Percentiles rank a stretch among this genome's conserved stretches.
These are phyloP conservation scores for Canavalia ensiformis DNA, from an alignment of 306 rosid genomes.

Conservation along the genomic window DNA sequence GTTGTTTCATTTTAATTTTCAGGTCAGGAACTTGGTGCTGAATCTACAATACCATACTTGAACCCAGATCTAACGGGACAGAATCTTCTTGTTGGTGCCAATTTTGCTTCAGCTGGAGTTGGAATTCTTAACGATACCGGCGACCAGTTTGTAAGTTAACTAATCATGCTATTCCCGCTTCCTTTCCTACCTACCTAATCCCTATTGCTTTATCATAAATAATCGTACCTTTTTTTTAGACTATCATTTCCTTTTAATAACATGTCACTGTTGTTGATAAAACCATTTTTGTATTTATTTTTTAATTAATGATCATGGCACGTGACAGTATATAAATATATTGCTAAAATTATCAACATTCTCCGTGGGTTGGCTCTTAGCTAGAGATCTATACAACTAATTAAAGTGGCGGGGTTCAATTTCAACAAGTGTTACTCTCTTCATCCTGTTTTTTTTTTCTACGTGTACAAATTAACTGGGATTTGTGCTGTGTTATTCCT, in stretches of 20 bases:
- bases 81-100: conserved; percentile 71
- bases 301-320: background rate
- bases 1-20: background rate
- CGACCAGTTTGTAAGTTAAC: conserved; percentile 68
- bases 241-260: background rate
- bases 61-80: conserved; percentile 63
- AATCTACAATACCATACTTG: conserved; percentile 67
- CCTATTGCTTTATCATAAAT: background rate
- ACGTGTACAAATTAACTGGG: too few species aligned
- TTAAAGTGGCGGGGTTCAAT: too few species aligned
- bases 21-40: conserved; percentile 67
- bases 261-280: background rate
- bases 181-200: background rate
- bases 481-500: too few species aligned
- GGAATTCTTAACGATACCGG: conserved; percentile 89
- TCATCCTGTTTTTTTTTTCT: too few species aligned
- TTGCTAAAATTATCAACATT: too few species aligned
- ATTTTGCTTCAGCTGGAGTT: conserved; percentile 80
- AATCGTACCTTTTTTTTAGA: background rate
- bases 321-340: background rate
- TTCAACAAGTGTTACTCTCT: too few species aligned
- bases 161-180: background rate
- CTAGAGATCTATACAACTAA: too few species aligned
- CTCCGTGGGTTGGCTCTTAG: too few species aligned
- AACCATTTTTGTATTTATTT: background rate